Evolutionary conservation across 202 grass and related monocot genomes (phyloP).

Genomic region (Sporobolus alterniflorus): DNA sequence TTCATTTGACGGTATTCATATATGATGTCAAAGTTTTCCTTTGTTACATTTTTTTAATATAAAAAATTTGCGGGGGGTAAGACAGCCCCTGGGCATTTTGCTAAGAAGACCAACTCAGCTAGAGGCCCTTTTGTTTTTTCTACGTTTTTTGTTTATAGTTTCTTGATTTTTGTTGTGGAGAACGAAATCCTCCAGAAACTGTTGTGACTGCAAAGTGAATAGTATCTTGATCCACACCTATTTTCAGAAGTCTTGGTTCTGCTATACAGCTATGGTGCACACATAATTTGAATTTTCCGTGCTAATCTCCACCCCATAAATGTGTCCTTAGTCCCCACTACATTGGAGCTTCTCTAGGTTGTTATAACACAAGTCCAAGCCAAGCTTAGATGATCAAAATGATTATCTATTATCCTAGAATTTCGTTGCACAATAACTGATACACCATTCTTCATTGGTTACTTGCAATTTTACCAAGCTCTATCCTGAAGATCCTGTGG

Average conservation of each 20-base stretch:
- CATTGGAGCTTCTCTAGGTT: background rate
- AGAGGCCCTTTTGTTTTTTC: too few species aligned
- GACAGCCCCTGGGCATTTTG: too few species aligned
- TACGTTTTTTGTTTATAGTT: background rate
- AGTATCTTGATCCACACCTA: too few species aligned
- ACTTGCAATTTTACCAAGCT: background rate
- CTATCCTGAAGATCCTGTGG: background rate
- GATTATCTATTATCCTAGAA: background rate
- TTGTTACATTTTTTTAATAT: too few species aligned
- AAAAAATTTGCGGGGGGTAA: too few species aligned
- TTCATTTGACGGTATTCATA: constrained; percentile 78
- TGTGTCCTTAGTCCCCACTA: background rate
- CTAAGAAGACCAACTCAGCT: too few species aligned
- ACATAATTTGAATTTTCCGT: background rate
- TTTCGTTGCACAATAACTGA: background rate
- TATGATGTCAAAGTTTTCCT: background rate
- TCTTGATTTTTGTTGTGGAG: background rate
- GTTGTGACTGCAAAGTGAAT: background rate
- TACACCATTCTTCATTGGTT: background rate
- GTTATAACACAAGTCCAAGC: background rate
- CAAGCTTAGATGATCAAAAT: background rate
- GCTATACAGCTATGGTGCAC: background rate
- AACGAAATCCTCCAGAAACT: background rate
- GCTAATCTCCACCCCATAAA: background rate
- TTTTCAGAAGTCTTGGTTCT: background rate